Conservation (phyloP, 106 monocot species). For the Ottelia alismoides region DNA sequence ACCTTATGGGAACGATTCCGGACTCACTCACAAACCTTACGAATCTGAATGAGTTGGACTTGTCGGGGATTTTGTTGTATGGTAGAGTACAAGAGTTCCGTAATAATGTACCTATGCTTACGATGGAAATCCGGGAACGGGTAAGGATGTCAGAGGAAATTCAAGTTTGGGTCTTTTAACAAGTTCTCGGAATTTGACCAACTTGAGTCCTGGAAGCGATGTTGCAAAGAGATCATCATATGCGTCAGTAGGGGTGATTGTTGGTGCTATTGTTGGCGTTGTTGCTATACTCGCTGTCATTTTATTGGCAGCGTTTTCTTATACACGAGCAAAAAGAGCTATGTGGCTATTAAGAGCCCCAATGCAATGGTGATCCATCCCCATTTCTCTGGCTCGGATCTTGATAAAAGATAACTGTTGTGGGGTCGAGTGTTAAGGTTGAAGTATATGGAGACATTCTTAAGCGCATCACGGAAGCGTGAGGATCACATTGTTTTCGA, state of each 20-base stretch:
- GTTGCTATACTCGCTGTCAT: slow-evolving; percentile 10
- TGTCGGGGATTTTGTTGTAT: slow-evolving; percentile 10
- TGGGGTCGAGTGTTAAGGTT: slow-evolving; percentile 17
- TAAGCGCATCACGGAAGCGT: no score
- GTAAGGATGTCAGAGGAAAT: neutral
- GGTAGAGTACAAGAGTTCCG: slow-evolving; percentile 6
- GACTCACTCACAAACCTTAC: slow-evolving; percentile 13
- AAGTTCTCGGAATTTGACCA: neutral
- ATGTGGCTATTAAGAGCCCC: slow-evolving; percentile 27
- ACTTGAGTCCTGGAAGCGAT: no score
- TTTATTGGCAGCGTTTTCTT: slow-evolving; percentile 16
- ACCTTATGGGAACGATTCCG: slow-evolving; percentile 35
- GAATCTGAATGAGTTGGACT: slow-evolving; percentile 30
- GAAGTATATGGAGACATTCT: no score
- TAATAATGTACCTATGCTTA: slow-evolving; percentile 4
- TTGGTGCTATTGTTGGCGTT: slow-evolving; percentile 21
- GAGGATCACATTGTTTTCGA: no score
- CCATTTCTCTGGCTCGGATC: slow-evolving; percentile 26
- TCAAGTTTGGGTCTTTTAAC: neutral
- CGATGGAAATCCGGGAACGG: slow-evolving; percentile 6
- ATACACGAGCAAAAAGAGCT: slow-evolving; percentile 22
- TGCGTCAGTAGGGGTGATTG: slow-evolving; percentile 13
- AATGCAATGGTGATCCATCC: slow-evolving; percentile 35
- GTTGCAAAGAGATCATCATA: slow-evolving; percentile 9
- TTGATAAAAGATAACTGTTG: slow-evolving; percentile 42